These are phyloP conservation scores for Vaccinium vitisidaea DNA, from an alignment of 148 eudicot genomes.

Conservation along the genomic window DNA sequence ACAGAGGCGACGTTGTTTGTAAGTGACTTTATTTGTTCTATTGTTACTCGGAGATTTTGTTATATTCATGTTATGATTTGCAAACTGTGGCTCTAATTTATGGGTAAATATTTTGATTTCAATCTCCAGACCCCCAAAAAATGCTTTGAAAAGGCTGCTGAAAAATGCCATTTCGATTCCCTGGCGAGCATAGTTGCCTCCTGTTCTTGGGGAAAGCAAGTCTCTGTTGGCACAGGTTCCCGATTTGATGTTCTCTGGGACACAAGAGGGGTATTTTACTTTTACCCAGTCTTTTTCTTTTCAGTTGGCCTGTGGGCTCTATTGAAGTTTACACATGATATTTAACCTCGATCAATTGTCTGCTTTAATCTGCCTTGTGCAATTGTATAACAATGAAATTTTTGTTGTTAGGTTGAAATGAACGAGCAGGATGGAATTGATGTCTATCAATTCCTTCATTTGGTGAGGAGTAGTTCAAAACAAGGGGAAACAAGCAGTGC, in stretches of 20 bases:
- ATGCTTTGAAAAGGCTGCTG: constrained; percentile 95
- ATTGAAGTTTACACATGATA: not conserved
- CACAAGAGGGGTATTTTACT: constrained; percentile 55
- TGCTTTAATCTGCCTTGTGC: not conserved
- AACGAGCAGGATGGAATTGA: constrained; percentile 45
- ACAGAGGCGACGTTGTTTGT: constrained; percentile 93
- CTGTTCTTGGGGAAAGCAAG: constrained; percentile 98
- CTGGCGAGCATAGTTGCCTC: constrained; percentile 88
- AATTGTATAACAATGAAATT: not conserved
- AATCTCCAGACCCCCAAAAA: constrained; percentile 69
- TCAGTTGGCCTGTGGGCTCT: not conserved
- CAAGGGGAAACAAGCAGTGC: constrained; percentile 42
- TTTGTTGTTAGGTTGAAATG: constrained; percentile 45
- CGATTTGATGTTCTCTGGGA: constrained; percentile 81
- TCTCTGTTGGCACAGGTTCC: constrained; percentile 93
- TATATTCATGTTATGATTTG: not conserved
- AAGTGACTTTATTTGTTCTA: constrained; percentile 25
- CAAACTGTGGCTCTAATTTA: not conserved
- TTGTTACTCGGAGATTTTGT: not conserved
- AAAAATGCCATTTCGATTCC: constrained; percentile 81
- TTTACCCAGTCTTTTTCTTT: not conserved
- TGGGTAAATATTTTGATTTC: not conserved
- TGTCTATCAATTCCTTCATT: constrained; percentile 68
- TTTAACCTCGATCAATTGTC: too few species aligned
- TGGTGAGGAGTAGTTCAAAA: constrained; percentile 49